These are phyloP conservation scores for Circinella minor DNA, from an alignment of 371 early-diverging fungal species.

Conservation along the genomic window DNA sequence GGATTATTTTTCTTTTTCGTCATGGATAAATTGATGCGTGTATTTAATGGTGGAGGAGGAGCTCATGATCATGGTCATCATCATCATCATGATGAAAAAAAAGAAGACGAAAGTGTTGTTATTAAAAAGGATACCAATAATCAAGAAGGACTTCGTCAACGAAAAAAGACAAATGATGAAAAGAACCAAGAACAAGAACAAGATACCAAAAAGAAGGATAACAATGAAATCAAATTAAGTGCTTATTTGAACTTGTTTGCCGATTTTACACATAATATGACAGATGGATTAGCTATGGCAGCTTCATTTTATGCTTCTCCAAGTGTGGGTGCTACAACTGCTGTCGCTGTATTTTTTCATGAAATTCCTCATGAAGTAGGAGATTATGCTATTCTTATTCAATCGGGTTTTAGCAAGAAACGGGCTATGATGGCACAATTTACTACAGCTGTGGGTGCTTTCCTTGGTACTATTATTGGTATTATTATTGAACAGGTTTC, in stretches of 20 bases:
- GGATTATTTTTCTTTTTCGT: conserved; percentile 78
- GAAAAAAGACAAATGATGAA: conserved; percentile 6
- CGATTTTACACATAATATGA: conserved; percentile 89
- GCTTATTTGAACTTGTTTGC: conserved; percentile 87
- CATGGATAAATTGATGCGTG: conserved; percentile 86
- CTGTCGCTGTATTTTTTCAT: conserved; percentile 92
- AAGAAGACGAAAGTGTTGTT: conserved; percentile 13
- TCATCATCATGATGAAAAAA: conserved; percentile 32
- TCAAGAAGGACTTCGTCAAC: conserved; percentile 36
- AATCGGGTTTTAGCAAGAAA: conserved; percentile 79
- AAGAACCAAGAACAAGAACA: conserved; percentile 26
- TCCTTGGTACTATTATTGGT: conserved; percentile 81
- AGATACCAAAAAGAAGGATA: conserved; percentile 19
- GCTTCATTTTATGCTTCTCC: conserved; percentile 86
- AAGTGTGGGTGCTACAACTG: conserved; percentile 83
- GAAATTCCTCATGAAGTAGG: conserved; percentile 94
- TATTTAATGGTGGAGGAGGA: conserved; percentile 67
- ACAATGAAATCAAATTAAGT: conserved; percentile 65
- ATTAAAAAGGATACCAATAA: conserved; percentile 6
- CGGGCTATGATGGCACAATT: conserved; percentile 86
- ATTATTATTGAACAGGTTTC: conserved; percentile 78
- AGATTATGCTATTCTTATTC: conserved; percentile 89
- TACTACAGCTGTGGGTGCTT: conserved; percentile 82
- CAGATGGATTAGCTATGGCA: conserved; percentile 93
- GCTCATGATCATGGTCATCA: conserved; percentile 59